Evolutionary conservation across 805 yeast species (phyloP).

Genomic region (Candida loeiensis): DNA sequence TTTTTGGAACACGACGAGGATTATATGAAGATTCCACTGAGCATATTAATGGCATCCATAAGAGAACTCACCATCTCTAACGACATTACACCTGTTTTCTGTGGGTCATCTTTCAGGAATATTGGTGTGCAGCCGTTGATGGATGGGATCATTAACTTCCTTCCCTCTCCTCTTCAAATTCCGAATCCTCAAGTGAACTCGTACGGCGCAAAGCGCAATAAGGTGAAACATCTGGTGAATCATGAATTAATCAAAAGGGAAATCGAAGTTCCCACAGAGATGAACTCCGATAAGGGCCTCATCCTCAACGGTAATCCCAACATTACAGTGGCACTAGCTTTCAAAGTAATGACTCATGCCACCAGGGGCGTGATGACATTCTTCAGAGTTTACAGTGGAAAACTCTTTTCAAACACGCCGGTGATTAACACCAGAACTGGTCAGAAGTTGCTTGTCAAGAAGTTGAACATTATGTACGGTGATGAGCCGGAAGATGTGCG

Average conservation of each 20-base stretch:
- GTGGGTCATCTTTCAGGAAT: slow-evolving; percentile 90
- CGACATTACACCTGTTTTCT: slow-evolving; percentile 70
- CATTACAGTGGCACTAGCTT: slow-evolving; percentile 76
- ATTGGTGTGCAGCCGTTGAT: slow-evolving; percentile 93
- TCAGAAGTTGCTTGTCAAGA: slow-evolving; percentile 60
- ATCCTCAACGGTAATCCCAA: slow-evolving; percentile 55
- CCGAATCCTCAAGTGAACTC: slow-evolving; percentile 51
- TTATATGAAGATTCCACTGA: slow-evolving; percentile 60
- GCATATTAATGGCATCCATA: slow-evolving; percentile 55
- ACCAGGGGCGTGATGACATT: slow-evolving; percentile 79
- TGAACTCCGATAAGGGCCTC: slow-evolving; percentile 45
- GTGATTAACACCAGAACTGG: slow-evolving; percentile 70
- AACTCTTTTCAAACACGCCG: slow-evolving; percentile 55
- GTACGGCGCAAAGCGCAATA: slow-evolving; percentile 13
- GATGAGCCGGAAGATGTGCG: slow-evolving; percentile 73
- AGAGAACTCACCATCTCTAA: slow-evolving; percentile 58
- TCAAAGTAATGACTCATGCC: slow-evolving; percentile 86
- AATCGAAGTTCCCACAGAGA: slow-evolving; percentile 26
- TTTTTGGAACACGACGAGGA: slow-evolving; percentile 71
- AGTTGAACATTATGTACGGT: slow-evolving; percentile 82
- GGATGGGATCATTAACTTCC: slow-evolving; percentile 72
- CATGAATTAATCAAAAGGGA: slow-evolving; percentile 11
- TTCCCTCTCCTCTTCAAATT: slow-evolving; percentile 79
- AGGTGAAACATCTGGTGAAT: slow-evolving; percentile 17
- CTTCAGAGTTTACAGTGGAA: slow-evolving; percentile 86